These are phyloP conservation scores for Lepraria neglecta DNA, from an alignment of 495 filamentous ascomycete species.

Conservation along the genomic window DNA sequence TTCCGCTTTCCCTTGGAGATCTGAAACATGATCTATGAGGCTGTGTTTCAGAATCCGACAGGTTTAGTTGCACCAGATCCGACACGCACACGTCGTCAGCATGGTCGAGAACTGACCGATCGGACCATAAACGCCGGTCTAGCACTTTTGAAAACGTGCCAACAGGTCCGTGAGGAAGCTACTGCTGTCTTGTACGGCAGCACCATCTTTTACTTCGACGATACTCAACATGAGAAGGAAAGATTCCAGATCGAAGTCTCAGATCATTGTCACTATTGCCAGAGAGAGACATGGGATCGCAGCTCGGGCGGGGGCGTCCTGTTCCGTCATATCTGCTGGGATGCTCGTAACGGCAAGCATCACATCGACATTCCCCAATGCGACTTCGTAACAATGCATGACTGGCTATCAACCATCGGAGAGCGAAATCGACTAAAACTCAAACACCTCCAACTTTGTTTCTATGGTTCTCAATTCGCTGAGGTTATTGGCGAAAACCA, in stretches of 20 bases:
- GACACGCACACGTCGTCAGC: not conserved
- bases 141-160: slow-evolving; percentile 1
- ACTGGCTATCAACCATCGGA: not conserved
- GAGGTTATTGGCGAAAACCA: not conserved
- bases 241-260: not conserved
- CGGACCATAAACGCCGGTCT: not conserved
- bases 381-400: not conserved
- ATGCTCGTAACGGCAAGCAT: not conserved
- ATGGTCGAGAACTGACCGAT: not conserved
- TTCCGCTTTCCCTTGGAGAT: no score
- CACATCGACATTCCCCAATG: not conserved
- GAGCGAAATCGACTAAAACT: not conserved
- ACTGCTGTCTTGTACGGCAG: slow-evolving; percentile 40
- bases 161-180: slow-evolving; percentile 12
- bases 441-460: not conserved
- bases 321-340: not conserved
- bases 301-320: no score
- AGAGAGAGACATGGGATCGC: not conserved
- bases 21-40: no score
- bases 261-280: not conserved
- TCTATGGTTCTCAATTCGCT: not conserved
- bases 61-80: no score
- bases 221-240: not conserved
- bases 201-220: slow-evolving; percentile 52
- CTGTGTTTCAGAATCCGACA: no score